Evolutionary conservation across 2,329 filamentous ascomycete genomes (phyloP).

Genomic region (Pyrenophora teres): DNA sequence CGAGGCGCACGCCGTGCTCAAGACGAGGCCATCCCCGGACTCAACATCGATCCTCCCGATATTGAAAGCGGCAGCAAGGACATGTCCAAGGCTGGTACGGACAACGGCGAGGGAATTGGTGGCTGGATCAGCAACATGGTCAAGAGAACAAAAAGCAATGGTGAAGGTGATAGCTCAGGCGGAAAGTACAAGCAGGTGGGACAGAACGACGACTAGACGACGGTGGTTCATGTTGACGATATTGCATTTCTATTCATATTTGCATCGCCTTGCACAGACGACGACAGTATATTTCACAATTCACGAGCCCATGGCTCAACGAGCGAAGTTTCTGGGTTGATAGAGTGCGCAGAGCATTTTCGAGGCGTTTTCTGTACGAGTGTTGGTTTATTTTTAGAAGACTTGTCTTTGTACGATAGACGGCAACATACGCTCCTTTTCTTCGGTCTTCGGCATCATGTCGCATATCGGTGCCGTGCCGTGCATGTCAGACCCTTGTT

Average conservation of each 20-base stretch:
- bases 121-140: constrained; percentile 74
- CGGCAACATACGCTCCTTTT: not conserved
- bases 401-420: constrained; percentile 3
- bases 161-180: constrained; percentile 49
- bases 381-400: constrained; percentile 6
- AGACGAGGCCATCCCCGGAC: constrained; percentile 73
- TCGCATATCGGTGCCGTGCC: not conserved
- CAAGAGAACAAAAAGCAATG: constrained; percentile 56
- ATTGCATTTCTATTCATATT: constrained; percentile 25
- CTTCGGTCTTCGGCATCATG: not conserved
- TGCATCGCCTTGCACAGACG: constrained; percentile 21
- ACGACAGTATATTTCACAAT: constrained; percentile 33
- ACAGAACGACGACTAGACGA: constrained; percentile 45
- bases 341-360: constrained; percentile 37
- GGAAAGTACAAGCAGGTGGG: constrained; percentile 55
- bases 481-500: too few relatives aligned
- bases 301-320: constrained; percentile 23
- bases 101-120: constrained; percentile 61
- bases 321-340: constrained; percentile 28
- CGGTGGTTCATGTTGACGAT: constrained; percentile 12
- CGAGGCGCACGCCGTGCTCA: constrained; percentile 52
- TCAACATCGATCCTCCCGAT: constrained; percentile 80
- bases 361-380: constrained; percentile 13
- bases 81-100: constrained; percentile 31
- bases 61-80: constrained; percentile 61